A percentile compares a stretch with the other conserved stretches of the same genome.
These are phyloP conservation scores for Helenozyma baotianmanensis DNA, from an alignment of 805 yeast species.

Conservation along the genomic window DNA sequence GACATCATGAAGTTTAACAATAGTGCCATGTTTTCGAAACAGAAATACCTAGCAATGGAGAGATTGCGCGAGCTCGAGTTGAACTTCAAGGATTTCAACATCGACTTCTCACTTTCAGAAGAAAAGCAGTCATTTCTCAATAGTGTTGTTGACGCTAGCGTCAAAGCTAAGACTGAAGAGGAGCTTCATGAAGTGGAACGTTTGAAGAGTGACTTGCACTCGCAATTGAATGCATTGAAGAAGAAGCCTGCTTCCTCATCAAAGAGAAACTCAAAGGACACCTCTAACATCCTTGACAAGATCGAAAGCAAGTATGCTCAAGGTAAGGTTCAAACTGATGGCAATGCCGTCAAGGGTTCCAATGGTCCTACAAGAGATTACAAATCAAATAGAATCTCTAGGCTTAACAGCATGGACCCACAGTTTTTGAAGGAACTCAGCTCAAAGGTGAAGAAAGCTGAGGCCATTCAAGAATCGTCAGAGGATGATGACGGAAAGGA, in stretches of 20 bases:
- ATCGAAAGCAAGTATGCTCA: constrained; percentile 43
- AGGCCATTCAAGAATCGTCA: constrained; percentile 26
- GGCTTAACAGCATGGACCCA: constrained; percentile 41
- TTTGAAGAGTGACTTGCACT: constrained; percentile 35
- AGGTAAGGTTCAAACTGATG: constrained; percentile 33
- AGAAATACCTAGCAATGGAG: constrained; percentile 63
- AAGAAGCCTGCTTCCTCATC: constrained; percentile 1
- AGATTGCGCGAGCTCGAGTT: constrained; percentile 67
- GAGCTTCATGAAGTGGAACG: constrained; percentile 41
- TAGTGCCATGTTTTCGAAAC: constrained; percentile 53
- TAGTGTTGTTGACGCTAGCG: constrained; percentile 26
- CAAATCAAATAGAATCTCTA: constrained; percentile 27
- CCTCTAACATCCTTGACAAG: constrained; percentile 18
- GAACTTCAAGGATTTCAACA: constrained; percentile 60
- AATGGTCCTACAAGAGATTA: constrained; percentile 21
- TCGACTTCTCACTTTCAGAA: constrained; percentile 38
- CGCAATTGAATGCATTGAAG: constrained; percentile 27
- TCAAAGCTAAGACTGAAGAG: constrained; percentile 34
- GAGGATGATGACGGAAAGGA: constrained; percentile 12
- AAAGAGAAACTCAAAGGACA: constrained; percentile 10
- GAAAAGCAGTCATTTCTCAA: constrained; percentile 13
- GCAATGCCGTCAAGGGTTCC: constrained; percentile 9
- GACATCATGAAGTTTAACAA: constrained; percentile 68
- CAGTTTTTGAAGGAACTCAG: constrained; percentile 51
- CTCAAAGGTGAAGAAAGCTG: constrained; percentile 42